Conservation (phyloP, 2,329 filamentous ascomycete species). For the Neoscytalidium dimidiatum region DNA sequence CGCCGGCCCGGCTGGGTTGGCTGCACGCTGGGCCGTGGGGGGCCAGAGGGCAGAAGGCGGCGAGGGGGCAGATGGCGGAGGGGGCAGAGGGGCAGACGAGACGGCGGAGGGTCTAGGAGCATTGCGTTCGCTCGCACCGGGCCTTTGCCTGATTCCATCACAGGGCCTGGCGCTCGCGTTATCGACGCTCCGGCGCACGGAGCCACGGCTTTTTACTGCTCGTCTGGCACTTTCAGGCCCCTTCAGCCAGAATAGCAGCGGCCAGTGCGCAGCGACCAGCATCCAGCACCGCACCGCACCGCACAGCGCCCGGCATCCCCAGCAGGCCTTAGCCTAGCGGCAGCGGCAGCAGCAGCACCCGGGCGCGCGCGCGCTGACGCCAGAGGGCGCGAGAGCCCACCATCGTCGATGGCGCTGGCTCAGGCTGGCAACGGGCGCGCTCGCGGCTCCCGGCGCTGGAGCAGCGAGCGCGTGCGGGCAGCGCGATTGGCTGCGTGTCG, state of each 20-base stretch:
- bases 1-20: background rate
- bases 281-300: too few relatives aligned
- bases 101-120: background rate
- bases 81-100: background rate
- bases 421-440: background rate
- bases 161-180: slow-evolving; percentile 8
- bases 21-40: slow-evolving; percentile 3
- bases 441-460: background rate
- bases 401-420: background rate
- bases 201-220: too few relatives aligned
- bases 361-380: background rate
- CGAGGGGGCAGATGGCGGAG: background rate
- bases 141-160: slow-evolving; percentile 13
- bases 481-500: slow-evolving; percentile 2
- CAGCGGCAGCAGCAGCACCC: background rate
- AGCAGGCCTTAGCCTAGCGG: background rate
- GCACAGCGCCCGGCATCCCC: too few relatives aligned
- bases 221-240: too few relatives aligned
- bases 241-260: slow-evolving; percentile 13
- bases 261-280: background rate
- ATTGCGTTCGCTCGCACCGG: background rate
- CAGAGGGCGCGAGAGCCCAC: background rate
- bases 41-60: background rate
- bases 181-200: slow-evolving; percentile 9
- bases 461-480: too few relatives aligned